Percentiles rank a stretch among this genome's conserved stretches.
Conservation (phyloP, 192 early-diverging fungal species). For the Coemansia asiatica region DNA sequence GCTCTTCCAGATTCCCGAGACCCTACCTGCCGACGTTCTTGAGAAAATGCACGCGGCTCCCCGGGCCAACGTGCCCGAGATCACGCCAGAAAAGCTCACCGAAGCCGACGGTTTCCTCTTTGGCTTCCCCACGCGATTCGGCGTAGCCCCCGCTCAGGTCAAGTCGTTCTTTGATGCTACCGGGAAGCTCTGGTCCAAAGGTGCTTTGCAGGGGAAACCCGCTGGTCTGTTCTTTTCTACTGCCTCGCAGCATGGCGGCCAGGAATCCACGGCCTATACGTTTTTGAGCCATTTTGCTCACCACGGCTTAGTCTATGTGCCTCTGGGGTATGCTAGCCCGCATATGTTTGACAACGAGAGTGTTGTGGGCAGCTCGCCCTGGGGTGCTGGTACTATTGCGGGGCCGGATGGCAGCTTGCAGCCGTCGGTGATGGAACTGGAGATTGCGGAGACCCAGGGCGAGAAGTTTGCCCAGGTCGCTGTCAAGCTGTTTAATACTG, state of each 20-base stretch:
- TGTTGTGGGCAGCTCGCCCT: slow-evolving; percentile 23
- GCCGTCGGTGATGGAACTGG: slow-evolving; percentile 26
- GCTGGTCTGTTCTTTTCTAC: slow-evolving; percentile 50
- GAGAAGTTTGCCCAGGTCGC: slow-evolving; percentile 35
- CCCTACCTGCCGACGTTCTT: slow-evolving; percentile 58
- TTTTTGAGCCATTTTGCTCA: slow-evolving; percentile 57
- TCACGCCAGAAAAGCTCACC: slow-evolving; percentile 55
- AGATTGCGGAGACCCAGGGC: slow-evolving; percentile 39
- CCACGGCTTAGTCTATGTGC: slow-evolving; percentile 62
- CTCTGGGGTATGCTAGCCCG: slow-evolving; percentile 47
- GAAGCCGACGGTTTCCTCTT: slow-evolving; percentile 50
- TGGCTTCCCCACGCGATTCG: slow-evolving; percentile 39
- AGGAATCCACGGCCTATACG: slow-evolving; percentile 54
- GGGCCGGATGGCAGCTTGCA: slow-evolving; percentile 20
- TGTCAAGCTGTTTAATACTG: slow-evolving; percentile 6
- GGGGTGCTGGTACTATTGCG: slow-evolving; percentile 29
- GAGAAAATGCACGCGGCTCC: slow-evolving; percentile 63
- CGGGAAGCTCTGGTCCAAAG: slow-evolving; percentile 19
- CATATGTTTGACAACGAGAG: slow-evolving; percentile 21
- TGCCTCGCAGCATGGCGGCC: slow-evolving; percentile 58
- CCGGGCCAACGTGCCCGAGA: slow-evolving; percentile 55
- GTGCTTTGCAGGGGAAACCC: slow-evolving; percentile 23
- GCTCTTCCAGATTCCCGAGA: slow-evolving; percentile 60
- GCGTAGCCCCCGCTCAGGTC: slow-evolving; percentile 30
- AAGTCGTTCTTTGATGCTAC: slow-evolving; percentile 35